Evolutionary conservation across 345 rosid species (phyloP).

Genomic region (Triadica sebifera): DNA sequence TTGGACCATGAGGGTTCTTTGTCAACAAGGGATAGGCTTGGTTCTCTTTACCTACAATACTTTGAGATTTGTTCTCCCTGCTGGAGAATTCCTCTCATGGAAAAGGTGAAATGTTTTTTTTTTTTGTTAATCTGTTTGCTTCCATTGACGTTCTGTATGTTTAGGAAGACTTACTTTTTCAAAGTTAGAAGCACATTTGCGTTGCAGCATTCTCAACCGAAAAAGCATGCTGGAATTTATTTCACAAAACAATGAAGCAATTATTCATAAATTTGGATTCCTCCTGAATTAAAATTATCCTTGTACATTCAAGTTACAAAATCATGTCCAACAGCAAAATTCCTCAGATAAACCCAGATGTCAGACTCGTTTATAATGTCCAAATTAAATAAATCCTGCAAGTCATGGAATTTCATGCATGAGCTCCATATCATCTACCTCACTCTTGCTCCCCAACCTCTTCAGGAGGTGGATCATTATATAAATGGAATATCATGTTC

Average conservation of each 20-base stretch:
- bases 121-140: neutral
- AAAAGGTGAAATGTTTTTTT: too few species aligned
- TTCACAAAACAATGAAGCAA: neutral
- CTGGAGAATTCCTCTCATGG: constrained; percentile 54
- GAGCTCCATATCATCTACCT: neutral
- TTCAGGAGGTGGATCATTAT: neutral
- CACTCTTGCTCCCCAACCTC: neutral
- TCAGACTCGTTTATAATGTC: too few species aligned
- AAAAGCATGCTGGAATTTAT: neutral
- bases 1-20: too few species aligned
- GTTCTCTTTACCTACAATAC: constrained; percentile 51
- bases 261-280: neutral
- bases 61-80: constrained; percentile 62
- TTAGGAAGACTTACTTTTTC: too few species aligned
- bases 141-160: neutral
- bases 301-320: too few species aligned
- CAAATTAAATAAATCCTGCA: neutral
- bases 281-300: too few species aligned
- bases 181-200: neutral
- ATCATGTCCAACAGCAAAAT: too few species aligned
- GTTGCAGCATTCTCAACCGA: neutral
- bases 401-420: neutral
- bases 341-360: too few species aligned
- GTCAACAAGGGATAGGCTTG: constrained; percentile 39
- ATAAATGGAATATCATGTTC: neutral